These are phyloP conservation scores for Russula ochroleuca DNA, from an alignment of 768 basidiomycete species.

Conservation along the genomic window DNA sequence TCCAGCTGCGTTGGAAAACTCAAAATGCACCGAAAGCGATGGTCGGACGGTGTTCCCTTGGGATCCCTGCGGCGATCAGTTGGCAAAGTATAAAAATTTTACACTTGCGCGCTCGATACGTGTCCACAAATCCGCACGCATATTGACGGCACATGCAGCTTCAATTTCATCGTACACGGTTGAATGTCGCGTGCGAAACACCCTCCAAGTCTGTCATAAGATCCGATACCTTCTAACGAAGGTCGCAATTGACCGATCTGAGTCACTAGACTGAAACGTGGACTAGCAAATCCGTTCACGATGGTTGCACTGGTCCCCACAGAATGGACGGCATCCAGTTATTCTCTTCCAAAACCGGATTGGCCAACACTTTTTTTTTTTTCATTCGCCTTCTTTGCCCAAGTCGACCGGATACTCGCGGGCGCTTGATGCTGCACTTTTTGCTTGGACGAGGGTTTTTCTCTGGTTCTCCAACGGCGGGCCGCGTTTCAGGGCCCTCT, in stretches of 20 bases:
- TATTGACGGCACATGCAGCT: background rate
- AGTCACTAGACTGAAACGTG: conserved; percentile 12
- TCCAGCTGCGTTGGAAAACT: background rate
- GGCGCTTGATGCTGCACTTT: background rate
- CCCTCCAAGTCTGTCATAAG: background rate
- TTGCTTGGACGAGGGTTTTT: background rate
- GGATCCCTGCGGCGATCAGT: background rate
- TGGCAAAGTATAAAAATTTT: background rate
- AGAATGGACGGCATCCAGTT: background rate
- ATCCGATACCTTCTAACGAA: conserved; percentile 5
- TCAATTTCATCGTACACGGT: background rate
- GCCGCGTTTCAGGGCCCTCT: conserved; percentile 18
- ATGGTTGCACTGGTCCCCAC: background rate
- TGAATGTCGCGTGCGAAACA: conserved; percentile 4
- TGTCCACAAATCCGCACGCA: background rate
- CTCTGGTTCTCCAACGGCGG: conserved; percentile 3
- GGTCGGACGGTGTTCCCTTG: conserved; percentile 2
- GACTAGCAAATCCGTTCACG: conserved; percentile 13
- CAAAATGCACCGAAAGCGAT: conserved; percentile 1
- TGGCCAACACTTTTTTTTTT: background rate
- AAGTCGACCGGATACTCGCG: background rate
- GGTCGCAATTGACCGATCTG: background rate
- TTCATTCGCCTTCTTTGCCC: background rate
- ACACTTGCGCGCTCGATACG: background rate
- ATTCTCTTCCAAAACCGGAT: conserved; percentile 1